A percentile compares a stretch with the other conserved stretches of the same genome.
These are phyloP conservation scores for Phaseolus lunatus DNA, from an alignment of 306 rosid species.

Conservation along the genomic window DNA sequence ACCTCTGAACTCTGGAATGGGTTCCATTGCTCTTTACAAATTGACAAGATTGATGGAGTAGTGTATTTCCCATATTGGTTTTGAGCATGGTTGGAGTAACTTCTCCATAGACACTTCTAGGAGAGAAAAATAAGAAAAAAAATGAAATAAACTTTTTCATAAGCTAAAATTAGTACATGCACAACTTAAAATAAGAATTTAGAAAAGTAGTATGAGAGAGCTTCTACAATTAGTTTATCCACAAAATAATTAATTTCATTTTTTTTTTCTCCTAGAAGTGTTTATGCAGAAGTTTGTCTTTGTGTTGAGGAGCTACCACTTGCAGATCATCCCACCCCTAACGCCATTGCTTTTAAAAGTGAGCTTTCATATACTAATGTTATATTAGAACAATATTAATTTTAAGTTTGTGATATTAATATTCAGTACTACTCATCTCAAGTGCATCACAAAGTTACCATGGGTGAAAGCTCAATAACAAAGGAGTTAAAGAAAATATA, in stretches of 20 bases:
- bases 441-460: not conserved
- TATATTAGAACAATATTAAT: not conserved
- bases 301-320: not conserved
- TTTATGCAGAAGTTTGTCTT: not conserved
- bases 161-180: too few relatives aligned
- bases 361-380: not conserved
- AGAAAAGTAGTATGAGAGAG: too few relatives aligned
- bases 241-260: too few relatives aligned
- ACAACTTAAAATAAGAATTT: too few relatives aligned
- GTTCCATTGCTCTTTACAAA: not conserved
- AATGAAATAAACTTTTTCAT: too few relatives aligned
- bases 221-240: too few relatives aligned
- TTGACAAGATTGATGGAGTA: not conserved
- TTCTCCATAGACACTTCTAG: too few relatives aligned
- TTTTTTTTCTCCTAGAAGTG: too few relatives aligned
- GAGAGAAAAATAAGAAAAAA: too few relatives aligned
- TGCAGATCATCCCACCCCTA: not conserved
- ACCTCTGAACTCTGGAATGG: not conserved
- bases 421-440: slow-evolving; percentile 16
- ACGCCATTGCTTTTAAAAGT: not conserved
- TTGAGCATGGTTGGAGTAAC: too few relatives aligned
- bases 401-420: not conserved
- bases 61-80: not conserved
- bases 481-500: not conserved
- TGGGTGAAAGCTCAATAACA: not conserved